phyloP scores from a whole-genome alignment of 192 early-diverging fungal genomes.

The Powellomyces hirtus region DNA sequence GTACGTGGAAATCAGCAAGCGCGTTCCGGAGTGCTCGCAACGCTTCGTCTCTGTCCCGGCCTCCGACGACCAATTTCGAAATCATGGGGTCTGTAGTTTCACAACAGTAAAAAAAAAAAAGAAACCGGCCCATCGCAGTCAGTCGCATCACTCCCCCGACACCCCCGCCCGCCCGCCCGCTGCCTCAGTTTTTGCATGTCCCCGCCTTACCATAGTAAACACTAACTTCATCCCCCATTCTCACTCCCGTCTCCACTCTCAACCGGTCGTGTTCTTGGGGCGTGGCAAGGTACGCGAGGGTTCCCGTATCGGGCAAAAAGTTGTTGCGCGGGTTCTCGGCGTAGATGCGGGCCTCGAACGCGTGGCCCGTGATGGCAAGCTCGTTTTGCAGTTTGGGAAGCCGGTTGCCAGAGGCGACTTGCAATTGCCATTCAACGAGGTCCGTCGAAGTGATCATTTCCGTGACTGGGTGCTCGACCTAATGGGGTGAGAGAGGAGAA shows the following conservation, averaged over 20 bases:
- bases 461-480: slow-evolving; percentile 94
- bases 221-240: slow-evolving; percentile 85
- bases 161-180: no score
- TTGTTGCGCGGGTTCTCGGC: slow-evolving; percentile 89
- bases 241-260: slow-evolving; percentile 90
- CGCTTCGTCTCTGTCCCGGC: slow-evolving; percentile 77
- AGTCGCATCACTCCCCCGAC: no score
- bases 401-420: slow-evolving; percentile 85
- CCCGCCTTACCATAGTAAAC: slow-evolving; percentile 72
- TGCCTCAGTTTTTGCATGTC: not conserved
- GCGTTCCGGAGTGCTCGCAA: slow-evolving; percentile 77
- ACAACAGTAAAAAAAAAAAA: slow-evolving; percentile 16
- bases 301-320: slow-evolving; percentile 86
- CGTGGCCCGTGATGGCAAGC: slow-evolving; percentile 73
- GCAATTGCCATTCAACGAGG: slow-evolving; percentile 91
- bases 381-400: slow-evolving; percentile 74
- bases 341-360: slow-evolving; percentile 98
- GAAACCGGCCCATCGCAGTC: no score
- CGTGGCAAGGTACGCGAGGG: slow-evolving; percentile 73
- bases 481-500: not conserved
- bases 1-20: slow-evolving; percentile 79
- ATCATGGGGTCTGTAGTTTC: slow-evolving; percentile 82
- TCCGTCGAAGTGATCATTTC: slow-evolving; percentile 95
- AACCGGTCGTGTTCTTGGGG: slow-evolving; percentile 53
- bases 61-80: slow-evolving; percentile 87